These are phyloP conservation scores for Emiliania huxleyi DNA, from an alignment of 78 protist species.

Conservation along the genomic window DNA sequence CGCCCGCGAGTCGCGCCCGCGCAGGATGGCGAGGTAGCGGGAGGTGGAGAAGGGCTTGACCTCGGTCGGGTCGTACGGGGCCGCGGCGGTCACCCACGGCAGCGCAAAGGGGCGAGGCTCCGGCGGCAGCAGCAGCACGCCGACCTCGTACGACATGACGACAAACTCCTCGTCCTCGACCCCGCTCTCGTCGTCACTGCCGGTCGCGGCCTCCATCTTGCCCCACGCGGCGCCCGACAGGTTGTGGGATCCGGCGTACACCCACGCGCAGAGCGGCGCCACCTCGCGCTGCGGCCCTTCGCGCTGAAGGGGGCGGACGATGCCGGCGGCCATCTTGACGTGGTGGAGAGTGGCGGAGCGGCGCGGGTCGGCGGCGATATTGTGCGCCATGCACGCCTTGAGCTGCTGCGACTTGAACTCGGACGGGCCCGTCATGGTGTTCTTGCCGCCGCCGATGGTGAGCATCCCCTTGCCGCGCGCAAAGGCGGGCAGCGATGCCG, in stretches of 20 bases:
- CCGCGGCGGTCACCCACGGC: neutral
- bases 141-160: neutral
- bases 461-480: neutral
- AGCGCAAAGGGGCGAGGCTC: neutral
- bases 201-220: neutral
- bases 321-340: neutral
- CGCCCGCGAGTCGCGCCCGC: no score
- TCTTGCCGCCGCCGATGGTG: neutral
- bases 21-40: no score
- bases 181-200: neutral
- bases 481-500: neutral
- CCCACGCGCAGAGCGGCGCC: neutral
- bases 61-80: neutral
- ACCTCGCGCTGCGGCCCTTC: neutral
- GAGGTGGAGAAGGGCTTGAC: no score
- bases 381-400: neutral
- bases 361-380: neutral
- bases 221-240: neutral
- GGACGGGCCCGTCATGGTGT: neutral
- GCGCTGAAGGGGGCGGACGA: neutral
- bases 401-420: neutral
- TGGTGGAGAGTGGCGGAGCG: neutral
- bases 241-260: neutral
- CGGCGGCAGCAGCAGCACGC: neutral
- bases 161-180: neutral